These are phyloP conservation scores for Dianthus caryophyllus DNA, from an alignment of 148 eudicot species.

Conservation along the genomic window DNA sequence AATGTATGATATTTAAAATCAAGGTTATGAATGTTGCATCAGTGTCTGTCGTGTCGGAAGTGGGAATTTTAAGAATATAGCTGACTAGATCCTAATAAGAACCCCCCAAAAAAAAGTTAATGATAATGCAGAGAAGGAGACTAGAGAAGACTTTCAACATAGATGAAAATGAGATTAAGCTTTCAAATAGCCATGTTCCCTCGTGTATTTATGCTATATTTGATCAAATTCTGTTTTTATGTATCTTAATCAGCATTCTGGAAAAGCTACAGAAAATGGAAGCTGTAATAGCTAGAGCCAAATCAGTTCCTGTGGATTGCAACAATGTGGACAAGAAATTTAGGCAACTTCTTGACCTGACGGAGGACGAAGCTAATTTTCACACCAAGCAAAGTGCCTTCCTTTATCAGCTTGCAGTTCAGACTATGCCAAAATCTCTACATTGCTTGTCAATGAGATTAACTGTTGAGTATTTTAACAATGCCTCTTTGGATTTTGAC, in stretches of 20 bases:
- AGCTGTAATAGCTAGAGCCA: slow-evolving; percentile 61
- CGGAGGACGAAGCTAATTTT: slow-evolving; percentile 92
- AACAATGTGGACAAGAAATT: slow-evolving; percentile 94
- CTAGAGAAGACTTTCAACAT: background rate
- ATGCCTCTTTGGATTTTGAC: slow-evolving; percentile 44
- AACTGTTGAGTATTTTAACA: slow-evolving; percentile 76
- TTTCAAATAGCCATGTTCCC: background rate
- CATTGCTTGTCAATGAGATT: slow-evolving; percentile 92
- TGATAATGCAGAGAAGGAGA: background rate
- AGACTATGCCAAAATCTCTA: slow-evolving; percentile 90
- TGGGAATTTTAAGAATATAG: background rate
- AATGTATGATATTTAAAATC: background rate
- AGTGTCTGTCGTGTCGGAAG: background rate
- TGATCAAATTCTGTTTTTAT: background rate
- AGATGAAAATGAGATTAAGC: background rate
- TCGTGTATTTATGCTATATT: background rate
- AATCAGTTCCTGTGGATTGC: slow-evolving; percentile 60
- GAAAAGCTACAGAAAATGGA: slow-evolving; percentile 71
- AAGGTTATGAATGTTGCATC: background rate
- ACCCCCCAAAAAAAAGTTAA: background rate
- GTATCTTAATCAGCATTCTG: slow-evolving; percentile 44
- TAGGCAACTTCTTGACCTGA: slow-evolving; percentile 89
- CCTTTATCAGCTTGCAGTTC: slow-evolving; percentile 88
- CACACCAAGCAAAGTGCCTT: slow-evolving; percentile 96
- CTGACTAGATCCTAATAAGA: background rate